Percentiles rank a stretch among this genome's conserved stretches.
These are phyloP conservation scores for Lumnitzera racemosa DNA, from an alignment of 345 rosid species.

Conservation along the genomic window DNA sequence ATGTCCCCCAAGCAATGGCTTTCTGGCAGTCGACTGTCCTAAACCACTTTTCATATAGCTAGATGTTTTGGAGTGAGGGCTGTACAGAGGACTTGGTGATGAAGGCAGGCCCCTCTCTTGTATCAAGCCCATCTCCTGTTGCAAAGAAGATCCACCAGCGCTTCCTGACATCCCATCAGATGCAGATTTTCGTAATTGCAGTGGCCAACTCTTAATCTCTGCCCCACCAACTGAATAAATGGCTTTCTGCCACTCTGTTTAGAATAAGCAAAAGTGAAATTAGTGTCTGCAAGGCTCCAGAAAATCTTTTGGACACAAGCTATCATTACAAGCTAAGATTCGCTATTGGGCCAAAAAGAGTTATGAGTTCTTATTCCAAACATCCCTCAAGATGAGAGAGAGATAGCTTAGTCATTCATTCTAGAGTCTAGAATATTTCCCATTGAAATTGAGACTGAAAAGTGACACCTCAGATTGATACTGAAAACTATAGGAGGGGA, in stretches of 20 bases:
- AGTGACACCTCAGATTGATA: not conserved
- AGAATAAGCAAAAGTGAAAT: conserved; percentile 10
- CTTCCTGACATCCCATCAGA: conserved; percentile 70
- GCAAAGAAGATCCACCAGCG: conserved; percentile 67
- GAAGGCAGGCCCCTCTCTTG: conserved; percentile 88
- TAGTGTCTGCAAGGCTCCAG: not conserved
- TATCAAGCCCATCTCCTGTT: conserved; percentile 86
- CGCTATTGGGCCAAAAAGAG: too few relatives aligned
- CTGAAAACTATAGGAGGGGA: not conserved
- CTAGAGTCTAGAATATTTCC: not conserved
- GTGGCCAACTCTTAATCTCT: conserved; percentile 90
- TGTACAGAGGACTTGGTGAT: conserved; percentile 74
- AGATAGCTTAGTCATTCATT: not conserved
- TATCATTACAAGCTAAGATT: too few relatives aligned
- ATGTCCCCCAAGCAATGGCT: conserved; percentile 73
- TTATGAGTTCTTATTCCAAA: not conserved
- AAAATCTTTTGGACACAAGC: conserved; percentile 4
- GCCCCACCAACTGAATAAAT: conserved; percentile 86
- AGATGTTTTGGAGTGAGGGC: conserved; percentile 74
- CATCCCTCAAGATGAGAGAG: not conserved
- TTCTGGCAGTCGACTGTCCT: conserved; percentile 72
- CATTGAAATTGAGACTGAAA: not conserved
- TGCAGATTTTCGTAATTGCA: conserved; percentile 81
- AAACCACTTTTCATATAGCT: conserved; percentile 83
- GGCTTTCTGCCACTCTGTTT: conserved; percentile 97